These are phyloP conservation scores for Fraxinus quadrangulata DNA, from an alignment of 257 asterid species.

Conservation along the genomic window DNA sequence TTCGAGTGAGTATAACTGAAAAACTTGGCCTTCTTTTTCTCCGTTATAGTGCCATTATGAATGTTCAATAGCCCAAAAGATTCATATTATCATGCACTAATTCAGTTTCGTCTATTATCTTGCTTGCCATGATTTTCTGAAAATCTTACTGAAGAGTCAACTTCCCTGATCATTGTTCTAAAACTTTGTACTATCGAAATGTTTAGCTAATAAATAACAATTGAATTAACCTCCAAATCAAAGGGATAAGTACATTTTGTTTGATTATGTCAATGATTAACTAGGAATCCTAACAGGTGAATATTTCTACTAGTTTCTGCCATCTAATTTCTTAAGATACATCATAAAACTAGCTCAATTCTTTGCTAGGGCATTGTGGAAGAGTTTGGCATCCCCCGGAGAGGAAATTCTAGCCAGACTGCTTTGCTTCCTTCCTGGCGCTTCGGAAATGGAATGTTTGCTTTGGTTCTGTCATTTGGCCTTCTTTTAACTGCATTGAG, in stretches of 20 bases:
- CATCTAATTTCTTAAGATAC: constrained; percentile 1
- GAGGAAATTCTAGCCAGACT: constrained; percentile 58
- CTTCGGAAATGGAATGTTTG: constrained; percentile 97
- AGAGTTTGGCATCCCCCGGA: constrained; percentile 81
- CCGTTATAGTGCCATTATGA: neutral
- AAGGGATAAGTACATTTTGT: neutral
- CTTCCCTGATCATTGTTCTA: neutral
- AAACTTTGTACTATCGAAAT: constrained; percentile 10
- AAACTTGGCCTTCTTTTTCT: constrained; percentile 19
- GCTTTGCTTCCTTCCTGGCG: constrained; percentile 82
- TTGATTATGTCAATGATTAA: neutral
- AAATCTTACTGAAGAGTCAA: neutral
- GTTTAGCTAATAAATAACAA: constrained; percentile 16
- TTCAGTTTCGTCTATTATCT: neutral
- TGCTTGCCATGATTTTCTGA: neutral
- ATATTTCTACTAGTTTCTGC: constrained; percentile 6
- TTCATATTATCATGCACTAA: neutral
- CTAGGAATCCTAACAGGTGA: neutral
- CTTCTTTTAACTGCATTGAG: constrained; percentile 81
- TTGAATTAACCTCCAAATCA: neutral
- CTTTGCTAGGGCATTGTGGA: constrained; percentile 79
- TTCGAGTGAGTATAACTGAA: constrained; percentile 61
- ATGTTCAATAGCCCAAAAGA: neutral
- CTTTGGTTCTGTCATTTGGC: constrained; percentile 85
- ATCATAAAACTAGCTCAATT: constrained; percentile 11